Percentiles rank a stretch among this genome's conserved stretches.
phyloP scores from a whole-genome alignment of 2,329 filamentous ascomycete species.

The Ophiostoma australiae region DNA sequence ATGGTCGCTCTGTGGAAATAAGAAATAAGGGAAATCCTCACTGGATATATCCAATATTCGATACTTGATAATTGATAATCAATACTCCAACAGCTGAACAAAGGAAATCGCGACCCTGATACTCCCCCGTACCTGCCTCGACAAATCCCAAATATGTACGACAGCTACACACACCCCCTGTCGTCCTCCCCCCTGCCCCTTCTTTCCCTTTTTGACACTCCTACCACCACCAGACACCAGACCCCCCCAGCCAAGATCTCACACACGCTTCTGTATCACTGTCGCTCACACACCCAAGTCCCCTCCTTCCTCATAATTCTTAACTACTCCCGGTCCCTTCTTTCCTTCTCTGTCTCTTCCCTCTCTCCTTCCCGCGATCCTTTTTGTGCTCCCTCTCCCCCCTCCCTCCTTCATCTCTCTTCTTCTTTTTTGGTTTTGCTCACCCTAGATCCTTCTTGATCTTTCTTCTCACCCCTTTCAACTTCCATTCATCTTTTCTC shows the following conservation, averaged over 20 bases:
- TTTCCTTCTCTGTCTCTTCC: slow-evolving; percentile 5
- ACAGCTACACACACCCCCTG: slow-evolving; percentile 17
- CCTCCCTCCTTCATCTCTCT: slow-evolving; percentile 18
- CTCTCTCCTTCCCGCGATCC: slow-evolving; percentile 18
- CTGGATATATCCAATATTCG: not conserved
- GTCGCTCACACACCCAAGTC: slow-evolving; percentile 29
- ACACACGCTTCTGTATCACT: slow-evolving; percentile 38
- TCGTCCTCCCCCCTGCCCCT: slow-evolving; percentile 16
- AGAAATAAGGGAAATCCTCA: not conserved
- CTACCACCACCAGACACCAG: slow-evolving; percentile 17
- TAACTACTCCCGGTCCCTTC: slow-evolving; percentile 29
- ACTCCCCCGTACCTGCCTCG: slow-evolving; percentile 11
- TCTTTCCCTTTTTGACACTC: slow-evolving; percentile 16
- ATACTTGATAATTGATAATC: not conserved
- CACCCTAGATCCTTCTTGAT: not conserved
- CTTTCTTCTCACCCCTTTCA: not conserved
- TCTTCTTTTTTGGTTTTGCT: not conserved
- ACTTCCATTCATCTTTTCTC: not conserved
- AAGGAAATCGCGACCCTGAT: slow-evolving; percentile 10
- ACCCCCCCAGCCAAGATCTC: slow-evolving; percentile 36
- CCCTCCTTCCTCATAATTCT: slow-evolving; percentile 35
- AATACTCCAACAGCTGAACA: not conserved
- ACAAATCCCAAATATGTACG: slow-evolving; percentile 16
- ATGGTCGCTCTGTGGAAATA: not conserved
- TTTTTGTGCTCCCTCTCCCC: slow-evolving; percentile 25